Evolutionary conservation across 495 filamentous ascomycete genomes (phyloP).

Genomic region (Penicillium longicatenatum): DNA sequence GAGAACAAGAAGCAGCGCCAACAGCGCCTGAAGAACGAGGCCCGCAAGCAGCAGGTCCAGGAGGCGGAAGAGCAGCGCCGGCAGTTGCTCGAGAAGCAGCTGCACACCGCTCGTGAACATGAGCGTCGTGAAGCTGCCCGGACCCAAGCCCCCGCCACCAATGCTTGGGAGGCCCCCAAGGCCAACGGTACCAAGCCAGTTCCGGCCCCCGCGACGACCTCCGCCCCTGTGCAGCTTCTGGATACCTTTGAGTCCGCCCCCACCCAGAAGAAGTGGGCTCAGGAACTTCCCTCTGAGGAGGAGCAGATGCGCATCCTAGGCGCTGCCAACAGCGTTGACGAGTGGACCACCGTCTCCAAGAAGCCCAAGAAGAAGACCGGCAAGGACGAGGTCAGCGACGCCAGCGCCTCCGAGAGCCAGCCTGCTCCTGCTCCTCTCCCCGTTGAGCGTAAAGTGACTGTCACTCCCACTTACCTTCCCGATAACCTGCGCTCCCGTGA

Average conservation of each 20-base stretch:
- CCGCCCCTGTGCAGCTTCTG: slow-evolving; percentile 55
- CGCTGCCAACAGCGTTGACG: slow-evolving; percentile 57
- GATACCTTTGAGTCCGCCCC: slow-evolving; percentile 69
- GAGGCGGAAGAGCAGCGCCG: slow-evolving; percentile 74
- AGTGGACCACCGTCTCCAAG: slow-evolving; percentile 79
- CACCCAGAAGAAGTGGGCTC: slow-evolving; percentile 48
- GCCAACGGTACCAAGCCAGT: slow-evolving; percentile 21
- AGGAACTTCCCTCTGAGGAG: slow-evolving; percentile 74
- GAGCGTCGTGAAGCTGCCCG: slow-evolving; percentile 72
- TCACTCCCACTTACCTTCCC: slow-evolving; percentile 47
- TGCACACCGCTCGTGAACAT: slow-evolving; percentile 74
- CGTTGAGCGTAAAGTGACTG: slow-evolving; percentile 43
- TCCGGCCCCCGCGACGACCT: slow-evolving; percentile 27
- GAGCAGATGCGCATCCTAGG: slow-evolving; percentile 76
- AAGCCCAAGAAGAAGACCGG: slow-evolving; percentile 54
- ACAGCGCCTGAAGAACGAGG: slow-evolving; percentile 79
- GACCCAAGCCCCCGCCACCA: slow-evolving; percentile 65
- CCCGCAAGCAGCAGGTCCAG: slow-evolving; percentile 67
- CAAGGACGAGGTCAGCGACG: slow-evolving; percentile 42
- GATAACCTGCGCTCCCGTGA: slow-evolving; percentile 40
- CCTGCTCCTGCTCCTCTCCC: slow-evolving; percentile 34
- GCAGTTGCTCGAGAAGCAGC: slow-evolving; percentile 73
- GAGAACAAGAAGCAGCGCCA: slow-evolving; percentile 93
- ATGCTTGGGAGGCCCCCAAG: slow-evolving; percentile 58
- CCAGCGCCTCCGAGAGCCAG: slow-evolving; percentile 43